phyloP scores from a whole-genome alignment of 805 yeast genomes.

The Starmerella apis region DNA sequence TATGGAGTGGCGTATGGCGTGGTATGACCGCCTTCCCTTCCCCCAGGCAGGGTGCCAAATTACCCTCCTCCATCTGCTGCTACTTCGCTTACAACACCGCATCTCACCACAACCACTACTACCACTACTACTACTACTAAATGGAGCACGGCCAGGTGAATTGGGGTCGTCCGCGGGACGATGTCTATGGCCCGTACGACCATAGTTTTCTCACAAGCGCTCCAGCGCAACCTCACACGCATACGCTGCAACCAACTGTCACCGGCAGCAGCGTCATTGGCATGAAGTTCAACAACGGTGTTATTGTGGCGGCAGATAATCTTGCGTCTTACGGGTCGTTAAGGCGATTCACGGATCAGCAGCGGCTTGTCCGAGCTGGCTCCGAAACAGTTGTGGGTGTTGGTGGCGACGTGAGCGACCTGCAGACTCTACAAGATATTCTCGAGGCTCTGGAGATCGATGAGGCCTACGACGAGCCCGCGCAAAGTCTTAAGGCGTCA shows the following conservation, averaged over 20 bases:
- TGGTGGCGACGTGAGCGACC: slow-evolving; percentile 89
- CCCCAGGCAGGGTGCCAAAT: no score
- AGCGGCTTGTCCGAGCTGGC: slow-evolving; percentile 79
- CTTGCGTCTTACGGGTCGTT: slow-evolving; percentile 86
- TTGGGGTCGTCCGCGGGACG: slow-evolving; percentile 93
- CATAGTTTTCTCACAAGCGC: slow-evolving; percentile 50
- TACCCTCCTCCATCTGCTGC: no score
- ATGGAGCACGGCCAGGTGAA: slow-evolving; percentile 93
- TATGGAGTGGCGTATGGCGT: no score
- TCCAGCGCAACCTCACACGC: slow-evolving; percentile 49
- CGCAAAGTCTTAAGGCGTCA: slow-evolving; percentile 63
- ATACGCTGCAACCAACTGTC: slow-evolving; percentile 88
- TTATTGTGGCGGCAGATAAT: slow-evolving; percentile 90
- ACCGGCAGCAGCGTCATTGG: slow-evolving; percentile 96
- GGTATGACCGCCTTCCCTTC: no score
- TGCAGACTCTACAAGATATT: slow-evolving; percentile 68
- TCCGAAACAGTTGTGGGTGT: slow-evolving; percentile 79
- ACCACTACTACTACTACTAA: not conserved
- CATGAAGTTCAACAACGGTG: slow-evolving; percentile 80
- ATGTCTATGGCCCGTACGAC: slow-evolving; percentile 69
- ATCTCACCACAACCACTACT: no score
- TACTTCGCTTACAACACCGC: no score
- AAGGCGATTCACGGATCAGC: slow-evolving; percentile 72
- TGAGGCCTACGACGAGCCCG: slow-evolving; percentile 55
- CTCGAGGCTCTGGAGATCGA: slow-evolving; percentile 72